Conservation (phyloP, 257 asterid genomes). For the Striga asiatica region DNA sequence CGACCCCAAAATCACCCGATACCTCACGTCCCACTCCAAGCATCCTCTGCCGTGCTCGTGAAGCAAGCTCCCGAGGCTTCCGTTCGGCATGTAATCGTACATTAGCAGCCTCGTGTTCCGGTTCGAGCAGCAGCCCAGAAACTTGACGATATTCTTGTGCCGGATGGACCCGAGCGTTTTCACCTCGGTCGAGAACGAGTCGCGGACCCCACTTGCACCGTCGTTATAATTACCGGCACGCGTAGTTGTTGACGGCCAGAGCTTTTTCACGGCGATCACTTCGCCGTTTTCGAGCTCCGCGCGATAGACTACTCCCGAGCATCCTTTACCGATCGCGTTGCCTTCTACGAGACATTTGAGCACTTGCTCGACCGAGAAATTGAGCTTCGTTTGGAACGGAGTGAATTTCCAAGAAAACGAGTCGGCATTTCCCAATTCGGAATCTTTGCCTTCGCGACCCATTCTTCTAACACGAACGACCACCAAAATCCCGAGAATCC, state of each 20-base stretch:
- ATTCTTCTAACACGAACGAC: conserved; percentile 34
- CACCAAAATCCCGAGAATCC: conserved; percentile 44
- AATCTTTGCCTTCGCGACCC: conserved; percentile 32
- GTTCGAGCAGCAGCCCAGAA: conserved; percentile 90
- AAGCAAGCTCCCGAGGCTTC: conserved; percentile 69
- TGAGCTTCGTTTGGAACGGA: conserved; percentile 58
- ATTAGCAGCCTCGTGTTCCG: conserved; percentile 55
- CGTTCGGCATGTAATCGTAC: conserved; percentile 90
- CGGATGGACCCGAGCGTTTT: conserved; percentile 71
- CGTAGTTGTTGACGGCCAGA: conserved; percentile 39
- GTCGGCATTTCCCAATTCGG: conserved; percentile 35
- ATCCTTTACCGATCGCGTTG: conserved; percentile 64
- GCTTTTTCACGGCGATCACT: conserved; percentile 62
- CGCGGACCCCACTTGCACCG: conserved; percentile 35
- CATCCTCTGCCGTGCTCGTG: conserved; percentile 53
- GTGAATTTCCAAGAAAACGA: conserved; percentile 47
- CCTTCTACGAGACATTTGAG: conserved; percentile 46
- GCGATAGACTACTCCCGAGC: conserved; percentile 66
- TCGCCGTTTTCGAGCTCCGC: conserved; percentile 46
- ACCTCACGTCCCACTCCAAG: conserved; percentile 80
- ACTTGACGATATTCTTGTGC: conserved; percentile 72
- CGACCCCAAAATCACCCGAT: conserved; percentile 53
- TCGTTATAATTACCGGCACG: conserved; percentile 17
- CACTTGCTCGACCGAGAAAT: conserved; percentile 43
- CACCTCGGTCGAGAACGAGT: conserved; percentile 75